Base-by-base conservation (phyloP, 2,329 filamentous ascomycete species). In the Verticillium dahliae region DNA sequence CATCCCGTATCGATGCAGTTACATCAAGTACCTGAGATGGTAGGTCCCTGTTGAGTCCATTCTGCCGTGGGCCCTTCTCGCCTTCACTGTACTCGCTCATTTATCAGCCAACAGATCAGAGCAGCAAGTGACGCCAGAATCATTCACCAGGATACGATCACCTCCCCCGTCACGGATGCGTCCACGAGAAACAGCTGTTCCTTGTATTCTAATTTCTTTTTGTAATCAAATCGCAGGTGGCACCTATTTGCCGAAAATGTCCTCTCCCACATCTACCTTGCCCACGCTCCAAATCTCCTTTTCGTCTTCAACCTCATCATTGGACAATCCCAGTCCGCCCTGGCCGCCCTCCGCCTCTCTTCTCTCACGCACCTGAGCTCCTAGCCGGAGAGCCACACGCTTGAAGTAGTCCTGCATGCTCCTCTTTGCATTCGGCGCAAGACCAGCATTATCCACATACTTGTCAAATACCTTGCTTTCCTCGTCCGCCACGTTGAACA, bases 371-470 rank as follows among this genome's bases (percentile, higher is more conserved):
- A 91, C 92, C 74, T 98, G 95, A 18, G 81, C 85, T n/a, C 90
- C 94, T 22, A 98, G 78, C 68, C 93, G 85, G 70, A 94, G 75
- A 1, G 92, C 92, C 66, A 99, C 91, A 52, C 95, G 83, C 82
- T 97, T 97, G 79, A 98, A 98, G 78, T 99, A 99, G 74, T 99
- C 95, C 62, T 88, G 85, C 90, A 99, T 97, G 73, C 89, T 92
- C 68, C 94, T 85, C 82, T 96, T 95, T 18, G 87, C 87, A 50
- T 85, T 89, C 0, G 90, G 76, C 9, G 87, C 81, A 62, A 97
- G 75, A 3, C 86, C 84, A 58, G 85, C 84, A 6, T 84, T 85
- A 1, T 88, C 81, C 79, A 97, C 88, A 76, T 92, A 98, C 76
- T 93, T 93, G 69, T 97, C 93, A 73, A 97, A 98, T 22, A 97